Conservation (phyloP, 371 early-diverging fungal genomes). For the Blastocladiella emersonii region DNA sequence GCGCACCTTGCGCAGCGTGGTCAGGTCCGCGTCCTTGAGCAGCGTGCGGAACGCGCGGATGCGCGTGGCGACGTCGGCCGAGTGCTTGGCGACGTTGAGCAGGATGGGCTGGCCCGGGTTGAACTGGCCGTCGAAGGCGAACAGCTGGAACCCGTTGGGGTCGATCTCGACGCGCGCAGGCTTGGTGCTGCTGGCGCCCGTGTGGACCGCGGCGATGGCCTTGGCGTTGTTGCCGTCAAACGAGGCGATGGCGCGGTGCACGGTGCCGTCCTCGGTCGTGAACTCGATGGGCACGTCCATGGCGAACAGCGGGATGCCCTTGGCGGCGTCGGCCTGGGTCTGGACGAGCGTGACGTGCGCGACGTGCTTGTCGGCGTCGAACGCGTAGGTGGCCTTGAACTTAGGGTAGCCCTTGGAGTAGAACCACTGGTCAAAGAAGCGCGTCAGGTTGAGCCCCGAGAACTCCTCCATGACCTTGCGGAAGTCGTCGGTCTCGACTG, state of each 20-base stretch:
- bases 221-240: slow-evolving; percentile 14
- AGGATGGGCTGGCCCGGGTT: slow-evolving; percentile 29
- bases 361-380: slow-evolving; percentile 13
- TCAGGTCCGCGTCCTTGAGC: slow-evolving; percentile 22
- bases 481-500: slow-evolving; percentile 40
- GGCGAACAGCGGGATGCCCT: slow-evolving; percentile 31
- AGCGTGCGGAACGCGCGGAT: slow-evolving; percentile 32
- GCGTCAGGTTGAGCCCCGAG: slow-evolving; percentile 35
- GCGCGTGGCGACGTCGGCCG: slow-evolving; percentile 17
- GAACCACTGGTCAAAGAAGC: slow-evolving; percentile 49
- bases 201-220: slow-evolving; percentile 6
- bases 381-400: slow-evolving; percentile 27
- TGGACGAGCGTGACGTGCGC: slow-evolving; percentile 30
- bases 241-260: slow-evolving; percentile 10
- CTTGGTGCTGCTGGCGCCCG: slow-evolving; percentile 9
- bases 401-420: slow-evolving; percentile 39
- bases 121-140: slow-evolving; percentile 22
- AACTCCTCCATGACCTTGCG: slow-evolving; percentile 27
- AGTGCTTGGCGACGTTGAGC: slow-evolving; percentile 22
- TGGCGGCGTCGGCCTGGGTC: slow-evolving; percentile 25
- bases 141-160: slow-evolving; percentile 29
- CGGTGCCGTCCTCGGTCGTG: slow-evolving; percentile 19
- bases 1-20: slow-evolving; percentile 26
- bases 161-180: slow-evolving; percentile 30
- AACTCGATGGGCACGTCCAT: slow-evolving; percentile 31